A percentile compares a stretch with the other conserved stretches of the same genome.
phyloP scores from a whole-genome alignment of 352 stramenopile species.

The Globisporangium echinulatum region DNA sequence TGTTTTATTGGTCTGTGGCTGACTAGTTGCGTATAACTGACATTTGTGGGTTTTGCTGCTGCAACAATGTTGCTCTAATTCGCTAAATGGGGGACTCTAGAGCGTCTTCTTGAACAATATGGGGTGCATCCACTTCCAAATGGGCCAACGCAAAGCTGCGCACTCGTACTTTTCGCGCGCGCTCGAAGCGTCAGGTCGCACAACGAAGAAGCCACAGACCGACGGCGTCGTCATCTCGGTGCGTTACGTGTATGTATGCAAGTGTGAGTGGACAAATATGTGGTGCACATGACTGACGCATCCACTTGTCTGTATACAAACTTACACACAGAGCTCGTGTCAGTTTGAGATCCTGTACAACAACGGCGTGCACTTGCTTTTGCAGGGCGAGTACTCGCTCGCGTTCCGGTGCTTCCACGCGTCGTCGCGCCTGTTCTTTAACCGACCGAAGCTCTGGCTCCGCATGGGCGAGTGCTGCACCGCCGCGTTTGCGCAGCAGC shows the following conservation, averaged over 20 bases:
- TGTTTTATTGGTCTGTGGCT: constrained; percentile 6
- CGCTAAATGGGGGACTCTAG: constrained; percentile 8
- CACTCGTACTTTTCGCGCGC: constrained; percentile 89
- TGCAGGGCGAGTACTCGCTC: constrained; percentile 74
- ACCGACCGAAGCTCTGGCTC: constrained; percentile 89
- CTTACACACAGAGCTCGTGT: constrained; percentile 38
- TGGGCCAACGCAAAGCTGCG: constrained; percentile 85
- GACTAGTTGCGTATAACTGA: not conserved
- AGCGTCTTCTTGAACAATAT: constrained; percentile 88
- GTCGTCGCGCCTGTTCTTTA: constrained; percentile 86
- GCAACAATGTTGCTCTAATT: no score
- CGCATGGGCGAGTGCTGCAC: constrained; percentile 90
- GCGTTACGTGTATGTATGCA: constrained; percentile 2
- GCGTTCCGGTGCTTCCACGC: constrained; percentile 89
- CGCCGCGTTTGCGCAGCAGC: constrained; percentile 68
- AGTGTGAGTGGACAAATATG: not conserved
- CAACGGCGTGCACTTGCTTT: constrained; percentile 85
- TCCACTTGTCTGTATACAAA: no score
- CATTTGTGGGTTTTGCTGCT: no score
- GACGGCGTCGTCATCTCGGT: constrained; percentile 48
- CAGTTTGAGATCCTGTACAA: constrained; percentile 91
- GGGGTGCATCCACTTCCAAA: constrained; percentile 91
- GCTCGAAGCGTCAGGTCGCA: constrained; percentile 55
- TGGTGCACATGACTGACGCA: not conserved
- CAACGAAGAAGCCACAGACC: constrained; percentile 28